Evolutionary conservation across 192 early-diverging fungal genomes (phyloP), one percentile per base, ranked within the genome.

Genomic region (Rhizophagus clarus): DNA sequence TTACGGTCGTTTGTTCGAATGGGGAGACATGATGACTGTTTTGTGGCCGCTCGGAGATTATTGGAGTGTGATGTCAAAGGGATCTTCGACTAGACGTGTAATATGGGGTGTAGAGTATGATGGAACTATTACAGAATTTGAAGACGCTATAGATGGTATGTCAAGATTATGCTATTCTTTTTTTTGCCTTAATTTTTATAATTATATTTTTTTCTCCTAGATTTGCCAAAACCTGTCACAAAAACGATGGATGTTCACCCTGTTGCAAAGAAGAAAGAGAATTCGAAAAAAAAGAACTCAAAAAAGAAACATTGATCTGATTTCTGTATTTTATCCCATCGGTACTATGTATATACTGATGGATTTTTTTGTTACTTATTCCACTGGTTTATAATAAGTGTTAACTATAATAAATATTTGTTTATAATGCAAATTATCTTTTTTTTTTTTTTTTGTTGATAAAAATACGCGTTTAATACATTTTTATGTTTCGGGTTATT

Each of bases 291-390:
- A 73, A 73, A 73, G 71, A 73, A 73, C 71, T 51, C 45, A 40
- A 73, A 73, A 73, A 73, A 73, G 71, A 73, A 73, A 73, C 71
- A 73, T 73, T 73, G 71, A 73, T 51, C 71, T 45, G 71, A 31
- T 73, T 73, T 73, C 71, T 45, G 42, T 73, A 28, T 73, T 42
- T 2, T 73, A 51, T 73, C n/a, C n/a, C n/a, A n/a, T n/a, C n/a
- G n/a, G n/a, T n/a, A n/a, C n/a, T n/a, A n/a, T n/a, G n/a, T n/a
- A n/a, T n/a, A n/a, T n/a, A n/a, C n/a, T n/a, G n/a, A n/a, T n/a
- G n/a, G n/a, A n/a, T n/a, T n/a, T n/a, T n/a, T n/a, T n/a, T n/a
- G n/a, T n/a, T n/a, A n/a, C n/a, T n/a, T n/a, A n/a, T n/a, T n/a
- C n/a, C n/a, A n/a, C n/a, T n/a, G n/a, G n/a, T n/a, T n/a, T n/a